Evolutionary conservation across 2,329 filamentous ascomycete species (phyloP).

Genomic region (Teratosphaeria destructans): DNA sequence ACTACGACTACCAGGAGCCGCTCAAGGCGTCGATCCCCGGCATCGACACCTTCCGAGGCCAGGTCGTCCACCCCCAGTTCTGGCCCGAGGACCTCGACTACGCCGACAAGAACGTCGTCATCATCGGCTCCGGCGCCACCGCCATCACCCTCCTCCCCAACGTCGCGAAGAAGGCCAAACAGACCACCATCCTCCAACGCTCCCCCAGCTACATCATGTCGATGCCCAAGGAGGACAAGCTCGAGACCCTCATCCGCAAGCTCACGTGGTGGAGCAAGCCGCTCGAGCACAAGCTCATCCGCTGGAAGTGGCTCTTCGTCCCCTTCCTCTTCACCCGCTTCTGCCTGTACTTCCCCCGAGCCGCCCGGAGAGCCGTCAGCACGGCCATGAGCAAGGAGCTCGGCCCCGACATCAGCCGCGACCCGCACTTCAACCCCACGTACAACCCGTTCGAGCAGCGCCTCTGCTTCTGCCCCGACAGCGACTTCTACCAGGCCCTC

Average conservation of each 20-base stretch:
- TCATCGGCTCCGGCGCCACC: slow-evolving; percentile 71
- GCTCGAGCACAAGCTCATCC: slow-evolving; percentile 22
- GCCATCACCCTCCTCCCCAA: slow-evolving; percentile 66
- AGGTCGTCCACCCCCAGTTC: slow-evolving; percentile 60
- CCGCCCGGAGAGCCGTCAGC: slow-evolving; percentile 27
- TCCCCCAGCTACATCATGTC: slow-evolving; percentile 53
- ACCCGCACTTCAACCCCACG: slow-evolving; percentile 34
- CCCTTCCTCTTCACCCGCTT: slow-evolving; percentile 25
- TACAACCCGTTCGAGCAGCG: slow-evolving; percentile 58
- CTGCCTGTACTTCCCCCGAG: slow-evolving; percentile 23
- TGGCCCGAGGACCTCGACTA: slow-evolving; percentile 63
- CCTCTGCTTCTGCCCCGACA: slow-evolving; percentile 57
- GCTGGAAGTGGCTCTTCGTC: slow-evolving; percentile 26
- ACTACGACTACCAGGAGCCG: slow-evolving; percentile 62
- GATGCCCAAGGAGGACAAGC: slow-evolving; percentile 16
- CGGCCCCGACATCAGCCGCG: slow-evolving; percentile 32
- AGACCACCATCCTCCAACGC: slow-evolving; percentile 72
- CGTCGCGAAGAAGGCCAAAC: slow-evolving; percentile 52
- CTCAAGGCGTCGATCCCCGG: slow-evolving; percentile 54
- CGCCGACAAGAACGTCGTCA: slow-evolving; percentile 54
- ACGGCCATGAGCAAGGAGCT: slow-evolving; percentile 36
- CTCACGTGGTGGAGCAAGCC: slow-evolving; percentile 14
- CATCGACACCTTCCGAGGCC: slow-evolving; percentile 54
- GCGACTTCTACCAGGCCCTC: slow-evolving; percentile 48
- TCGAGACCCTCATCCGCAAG: slow-evolving; percentile 16